phyloP scores from a whole-genome alignment of 2,329 filamentous ascomycete genomes.

The Penicillium digitatum region DNA sequence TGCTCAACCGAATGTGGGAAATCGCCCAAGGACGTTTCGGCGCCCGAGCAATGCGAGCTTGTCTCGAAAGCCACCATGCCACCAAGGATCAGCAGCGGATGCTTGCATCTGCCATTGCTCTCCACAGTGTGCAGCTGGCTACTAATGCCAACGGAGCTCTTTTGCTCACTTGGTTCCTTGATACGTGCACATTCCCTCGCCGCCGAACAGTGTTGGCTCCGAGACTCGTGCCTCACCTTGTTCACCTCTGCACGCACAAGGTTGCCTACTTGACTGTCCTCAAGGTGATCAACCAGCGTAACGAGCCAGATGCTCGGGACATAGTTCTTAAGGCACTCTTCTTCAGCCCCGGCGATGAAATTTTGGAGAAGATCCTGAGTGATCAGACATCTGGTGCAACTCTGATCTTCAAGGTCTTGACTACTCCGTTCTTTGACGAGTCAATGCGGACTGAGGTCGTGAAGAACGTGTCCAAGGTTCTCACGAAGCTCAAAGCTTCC shows the following conservation, averaged over 20 bases:
- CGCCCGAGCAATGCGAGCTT: conserved; percentile 92
- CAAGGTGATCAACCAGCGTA: conserved; percentile 97
- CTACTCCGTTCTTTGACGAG: conserved; percentile 96
- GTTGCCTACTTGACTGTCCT: conserved; percentile 95
- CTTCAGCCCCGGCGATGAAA: conserved; percentile 81
- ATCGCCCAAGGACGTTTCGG: conserved; percentile 89
- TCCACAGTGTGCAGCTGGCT: conserved; percentile 92
- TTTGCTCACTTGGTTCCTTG: conserved; percentile 93
- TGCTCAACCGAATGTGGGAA: conserved; percentile 92
- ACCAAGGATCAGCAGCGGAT: conserved; percentile 94
- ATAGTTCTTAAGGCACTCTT: conserved; percentile 86
- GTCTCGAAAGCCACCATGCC: conserved; percentile 90
- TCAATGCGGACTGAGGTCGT: conserved; percentile 80
- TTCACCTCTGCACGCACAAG: conserved; percentile 96
- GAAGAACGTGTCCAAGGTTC: conserved; percentile 84
- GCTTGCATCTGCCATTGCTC: conserved; percentile 89
- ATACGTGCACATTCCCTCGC: conserved; percentile 92
- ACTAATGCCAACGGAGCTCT: conserved; percentile 95
- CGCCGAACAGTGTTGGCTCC: conserved; percentile 89
- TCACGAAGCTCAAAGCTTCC: conserved; percentile 86
- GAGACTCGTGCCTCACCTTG: conserved; percentile 83
- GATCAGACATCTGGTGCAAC: conserved; percentile 92
- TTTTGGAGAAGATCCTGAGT: conserved; percentile 81
- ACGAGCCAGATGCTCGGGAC: conserved; percentile 87
- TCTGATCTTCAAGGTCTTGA: conserved; percentile 96